A percentile compares a stretch with the other conserved stretches of the same genome.
phyloP scores from a whole-genome alignment of 345 rosid genomes.

The Eucalyptus virginea region DNA sequence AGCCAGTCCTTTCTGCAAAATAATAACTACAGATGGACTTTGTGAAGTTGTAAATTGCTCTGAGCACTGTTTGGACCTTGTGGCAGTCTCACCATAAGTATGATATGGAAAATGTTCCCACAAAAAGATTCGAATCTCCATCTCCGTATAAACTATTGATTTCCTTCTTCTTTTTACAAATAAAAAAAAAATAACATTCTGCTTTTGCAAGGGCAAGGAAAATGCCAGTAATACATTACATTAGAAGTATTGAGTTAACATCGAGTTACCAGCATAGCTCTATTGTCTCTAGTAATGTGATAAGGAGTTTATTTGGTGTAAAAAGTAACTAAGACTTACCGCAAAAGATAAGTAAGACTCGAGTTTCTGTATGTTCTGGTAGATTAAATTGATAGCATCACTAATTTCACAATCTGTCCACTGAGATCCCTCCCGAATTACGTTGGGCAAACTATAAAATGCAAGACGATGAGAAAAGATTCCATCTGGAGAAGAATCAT shows the following conservation, averaged over 20 bases:
- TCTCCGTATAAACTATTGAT: not conserved
- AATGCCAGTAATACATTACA: not conserved
- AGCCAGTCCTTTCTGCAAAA: not conserved
- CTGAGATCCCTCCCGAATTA: constrained; percentile 54
- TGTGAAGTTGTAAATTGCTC: not conserved
- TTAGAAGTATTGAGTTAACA: not conserved
- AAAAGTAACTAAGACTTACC: constrained; percentile 22
- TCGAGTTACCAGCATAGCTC: not conserved
- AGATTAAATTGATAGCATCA: constrained; percentile 53
- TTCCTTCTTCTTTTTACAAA: not conserved
- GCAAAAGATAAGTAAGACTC: constrained; percentile 47
- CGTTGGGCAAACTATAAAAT: constrained; percentile 55
- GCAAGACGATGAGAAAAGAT: constrained; percentile 45
- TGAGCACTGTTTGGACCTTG: not conserved
- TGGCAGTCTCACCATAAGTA: not conserved
- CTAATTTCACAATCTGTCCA: constrained; percentile 67
- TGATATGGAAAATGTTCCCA: not conserved
- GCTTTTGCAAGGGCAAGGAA: not conserved
- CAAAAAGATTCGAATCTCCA: not conserved
- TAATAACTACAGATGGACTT: not conserved
- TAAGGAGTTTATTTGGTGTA: not conserved
- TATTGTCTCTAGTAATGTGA: not conserved
- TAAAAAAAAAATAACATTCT: not conserved
- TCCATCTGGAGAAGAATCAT: constrained; percentile 52
- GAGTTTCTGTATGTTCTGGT: constrained; percentile 55